A percentile compares a stretch with the other conserved stretches of the same genome.
These are phyloP conservation scores for Pichia kudriavzevii DNA, from an alignment of 1,139 yeast species.

Conservation along the genomic window DNA sequence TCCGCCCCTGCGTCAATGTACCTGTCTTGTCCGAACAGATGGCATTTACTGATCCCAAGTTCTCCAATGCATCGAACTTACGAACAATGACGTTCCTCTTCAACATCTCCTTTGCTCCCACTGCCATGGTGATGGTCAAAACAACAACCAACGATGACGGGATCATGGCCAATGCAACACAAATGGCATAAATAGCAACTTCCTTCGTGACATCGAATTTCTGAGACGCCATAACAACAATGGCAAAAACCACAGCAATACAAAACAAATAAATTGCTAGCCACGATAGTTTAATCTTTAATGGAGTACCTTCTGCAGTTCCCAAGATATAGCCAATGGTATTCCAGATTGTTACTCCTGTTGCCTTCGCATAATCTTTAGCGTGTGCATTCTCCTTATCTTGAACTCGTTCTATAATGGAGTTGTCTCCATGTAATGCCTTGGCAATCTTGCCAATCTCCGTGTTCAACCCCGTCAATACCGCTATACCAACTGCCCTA, in stretches of 20 bases:
- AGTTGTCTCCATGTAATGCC: conserved; percentile 41
- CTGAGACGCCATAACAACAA: conserved; percentile 75
- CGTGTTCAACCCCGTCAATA: conserved; percentile 61
- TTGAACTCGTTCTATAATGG: conserved; percentile 30
- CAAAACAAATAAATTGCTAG: conserved; percentile 62
- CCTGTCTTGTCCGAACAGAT: conserved; percentile 84
- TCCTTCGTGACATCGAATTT: conserved; percentile 56
- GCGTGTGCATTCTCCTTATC: conserved; percentile 31
- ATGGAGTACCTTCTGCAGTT: conserved; percentile 68
- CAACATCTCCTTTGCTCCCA: conserved; percentile 77
- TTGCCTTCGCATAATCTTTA: conserved; percentile 45
- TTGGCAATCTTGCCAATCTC: conserved; percentile 75
- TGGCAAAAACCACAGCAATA: conserved; percentile 69
- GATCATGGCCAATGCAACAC: conserved; percentile 77
- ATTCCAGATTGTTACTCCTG: conserved; percentile 39
- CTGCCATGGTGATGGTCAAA: conserved; percentile 79
- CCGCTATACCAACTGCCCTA: conserved; percentile 63
- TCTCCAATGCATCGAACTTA: conserved; percentile 71
- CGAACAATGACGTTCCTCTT: conserved; percentile 65
- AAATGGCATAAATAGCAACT: conserved; percentile 77
- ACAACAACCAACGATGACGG: conserved; percentile 79
- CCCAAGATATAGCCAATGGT: conserved; percentile 66
- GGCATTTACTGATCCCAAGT: conserved; percentile 72
- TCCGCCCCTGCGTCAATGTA: conserved; percentile 72
- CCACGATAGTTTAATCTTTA: conserved; percentile 60